A percentile compares a stretch with the other conserved stretches of the same genome.
Conservation (phyloP, 768 basidiomycete species). For the Phlebiopsis flavidoalba region DNA sequence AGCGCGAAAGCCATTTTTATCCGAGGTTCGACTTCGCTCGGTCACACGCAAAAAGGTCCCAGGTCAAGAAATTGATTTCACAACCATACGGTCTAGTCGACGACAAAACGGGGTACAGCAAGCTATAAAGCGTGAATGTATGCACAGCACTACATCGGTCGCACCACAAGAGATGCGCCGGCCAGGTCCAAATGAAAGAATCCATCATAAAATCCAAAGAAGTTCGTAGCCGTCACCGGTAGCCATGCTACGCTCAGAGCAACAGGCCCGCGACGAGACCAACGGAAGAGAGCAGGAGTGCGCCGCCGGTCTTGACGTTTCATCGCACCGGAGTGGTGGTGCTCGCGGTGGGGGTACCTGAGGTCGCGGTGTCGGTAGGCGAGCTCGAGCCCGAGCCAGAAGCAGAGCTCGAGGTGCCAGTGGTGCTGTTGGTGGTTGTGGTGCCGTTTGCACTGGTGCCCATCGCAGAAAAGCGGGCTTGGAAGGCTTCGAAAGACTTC, state of each 20-base stretch:
- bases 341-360: background rate
- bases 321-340: background rate
- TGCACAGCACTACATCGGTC: slow-evolving; percentile 1
- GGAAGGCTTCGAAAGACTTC: slow-evolving; percentile 44
- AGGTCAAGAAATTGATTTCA: slow-evolving; percentile 5
- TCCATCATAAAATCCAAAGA: background rate
- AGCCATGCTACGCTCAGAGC: background rate
- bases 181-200: background rate
- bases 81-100: background rate
- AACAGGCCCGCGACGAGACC: slow-evolving; percentile 7
- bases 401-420: slow-evolving; percentile 15
- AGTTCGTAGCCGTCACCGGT: background rate
- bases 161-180: background rate
- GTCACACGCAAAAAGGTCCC: background rate
- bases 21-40: background rate
- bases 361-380: slow-evolving; percentile 5
- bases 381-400: slow-evolving; percentile 1
- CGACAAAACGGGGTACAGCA: background rate
- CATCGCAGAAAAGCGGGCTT: slow-evolving; percentile 20
- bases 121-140: background rate
- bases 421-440: slow-evolving; percentile 15
- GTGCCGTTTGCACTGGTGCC: slow-evolving; percentile 9
- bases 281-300: slow-evolving; percentile 5
- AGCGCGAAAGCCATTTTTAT: background rate
- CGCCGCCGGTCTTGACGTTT: background rate